These are phyloP conservation scores for Lipomyces lipofer DNA, from an alignment of 805 yeast genomes.

Conservation along the genomic window DNA sequence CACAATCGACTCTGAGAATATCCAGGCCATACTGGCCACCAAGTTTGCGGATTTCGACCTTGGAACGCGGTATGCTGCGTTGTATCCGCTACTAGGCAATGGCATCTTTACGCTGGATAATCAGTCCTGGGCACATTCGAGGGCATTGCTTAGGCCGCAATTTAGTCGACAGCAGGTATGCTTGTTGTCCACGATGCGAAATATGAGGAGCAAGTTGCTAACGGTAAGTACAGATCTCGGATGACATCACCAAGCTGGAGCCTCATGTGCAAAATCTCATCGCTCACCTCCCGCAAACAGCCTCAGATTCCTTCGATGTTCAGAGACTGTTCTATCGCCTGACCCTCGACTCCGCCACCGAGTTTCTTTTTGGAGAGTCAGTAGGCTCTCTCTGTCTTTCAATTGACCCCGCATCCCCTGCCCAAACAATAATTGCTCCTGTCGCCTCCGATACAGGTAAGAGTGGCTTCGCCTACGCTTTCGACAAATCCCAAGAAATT, in stretches of 20 bases:
- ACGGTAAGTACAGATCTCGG: no score
- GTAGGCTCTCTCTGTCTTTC: slow-evolving; percentile 29
- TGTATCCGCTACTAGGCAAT: slow-evolving; percentile 38
- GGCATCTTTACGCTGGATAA: slow-evolving; percentile 43
- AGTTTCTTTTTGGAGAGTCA: slow-evolving; percentile 40
- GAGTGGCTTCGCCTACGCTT: slow-evolving; percentile 29
- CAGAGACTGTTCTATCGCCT: slow-evolving; percentile 36
- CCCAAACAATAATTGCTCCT: slow-evolving; percentile 1
- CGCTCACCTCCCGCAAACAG: slow-evolving; percentile 2
- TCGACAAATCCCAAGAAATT: slow-evolving; percentile 28
- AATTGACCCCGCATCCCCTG: slow-evolving; percentile 1
- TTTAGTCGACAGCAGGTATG: slow-evolving; percentile 39
- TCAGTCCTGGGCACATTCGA: slow-evolving; percentile 41
- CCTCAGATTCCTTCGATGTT: slow-evolving; percentile 31
- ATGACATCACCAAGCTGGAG: slow-evolving; percentile 33
- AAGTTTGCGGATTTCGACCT: slow-evolving; percentile 39
- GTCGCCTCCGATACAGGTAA: slow-evolving; percentile 23
- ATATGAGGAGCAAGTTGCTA: no score
- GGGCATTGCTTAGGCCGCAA: slow-evolving; percentile 43
- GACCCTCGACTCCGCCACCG: slow-evolving; percentile 41
- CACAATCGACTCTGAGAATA: slow-evolving; percentile 38
- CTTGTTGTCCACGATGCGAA: no score
- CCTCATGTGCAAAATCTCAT: slow-evolving; percentile 35
- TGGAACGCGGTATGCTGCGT: slow-evolving; percentile 33
- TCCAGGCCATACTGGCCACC: slow-evolving; percentile 39